A percentile compares a stretch with the other conserved stretches of the same genome.
These are phyloP conservation scores for Cercophora scortea DNA, from an alignment of 495 filamentous ascomycete species.

Conservation along the genomic window DNA sequence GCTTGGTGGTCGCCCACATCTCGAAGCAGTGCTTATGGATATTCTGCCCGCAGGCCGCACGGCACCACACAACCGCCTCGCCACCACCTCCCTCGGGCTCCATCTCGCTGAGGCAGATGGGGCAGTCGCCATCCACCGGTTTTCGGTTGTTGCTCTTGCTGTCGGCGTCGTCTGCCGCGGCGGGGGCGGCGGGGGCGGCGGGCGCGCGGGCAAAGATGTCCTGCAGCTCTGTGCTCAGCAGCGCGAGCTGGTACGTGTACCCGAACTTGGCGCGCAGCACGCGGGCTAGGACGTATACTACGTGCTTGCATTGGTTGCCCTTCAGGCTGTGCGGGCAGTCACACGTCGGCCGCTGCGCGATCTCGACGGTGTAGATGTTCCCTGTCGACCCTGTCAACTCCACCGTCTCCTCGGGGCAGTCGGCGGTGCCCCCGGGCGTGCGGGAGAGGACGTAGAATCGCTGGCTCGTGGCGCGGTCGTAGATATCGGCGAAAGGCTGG, in stretches of 20 bases:
- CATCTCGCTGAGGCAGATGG: slow-evolving; percentile 70
- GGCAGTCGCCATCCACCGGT: slow-evolving; percentile 63
- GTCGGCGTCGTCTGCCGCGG: slow-evolving; percentile 8
- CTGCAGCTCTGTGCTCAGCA: slow-evolving; percentile 56
- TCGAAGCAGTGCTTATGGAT: slow-evolving; percentile 67
- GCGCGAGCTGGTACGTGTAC: slow-evolving; percentile 67
- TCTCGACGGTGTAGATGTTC: slow-evolving; percentile 58
- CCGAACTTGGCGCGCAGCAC: slow-evolving; percentile 56
- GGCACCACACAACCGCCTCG: slow-evolving; percentile 63
- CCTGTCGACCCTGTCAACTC: slow-evolving; percentile 68
- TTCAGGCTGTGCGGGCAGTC: slow-evolving; percentile 55
- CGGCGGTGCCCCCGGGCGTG: slow-evolving; percentile 15
- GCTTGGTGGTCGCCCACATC: slow-evolving; percentile 57
- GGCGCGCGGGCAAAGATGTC: slow-evolving; percentile 53
- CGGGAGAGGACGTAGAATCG: slow-evolving; percentile 36
- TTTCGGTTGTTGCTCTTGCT: slow-evolving; percentile 34
- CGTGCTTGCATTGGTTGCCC: slow-evolving; percentile 66
- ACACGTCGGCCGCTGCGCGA: slow-evolving; percentile 52
- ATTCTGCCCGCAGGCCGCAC: slow-evolving; percentile 69
- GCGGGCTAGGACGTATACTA: slow-evolving; percentile 48
- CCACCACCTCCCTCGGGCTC: slow-evolving; percentile 27
- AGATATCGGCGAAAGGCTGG: slow-evolving; percentile 25
- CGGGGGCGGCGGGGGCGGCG: slow-evolving; percentile 39
- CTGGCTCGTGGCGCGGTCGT: slow-evolving; percentile 32
- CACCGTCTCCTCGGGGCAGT: slow-evolving; percentile 41